Conservation (phyloP, 495 filamentous ascomycete genomes). For the Elasticomyces elasticus region DNA sequence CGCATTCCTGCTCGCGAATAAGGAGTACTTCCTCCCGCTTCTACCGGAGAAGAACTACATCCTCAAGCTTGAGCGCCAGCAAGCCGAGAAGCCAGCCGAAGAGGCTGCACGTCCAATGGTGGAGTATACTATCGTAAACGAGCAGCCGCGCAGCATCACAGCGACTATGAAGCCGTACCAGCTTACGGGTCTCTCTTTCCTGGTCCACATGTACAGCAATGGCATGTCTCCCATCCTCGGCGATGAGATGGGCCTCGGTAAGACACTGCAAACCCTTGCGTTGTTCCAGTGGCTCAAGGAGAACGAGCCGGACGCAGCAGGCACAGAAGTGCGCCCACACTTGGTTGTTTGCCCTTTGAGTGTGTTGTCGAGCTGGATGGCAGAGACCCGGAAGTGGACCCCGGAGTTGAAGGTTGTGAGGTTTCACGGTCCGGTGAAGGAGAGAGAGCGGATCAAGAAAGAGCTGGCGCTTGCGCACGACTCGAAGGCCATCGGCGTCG, state of each 20-base stretch:
- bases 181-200: slow-evolving; percentile 50
- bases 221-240: slow-evolving; percentile 49
- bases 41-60: slow-evolving; percentile 47
- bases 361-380: slow-evolving; percentile 48
- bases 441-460: slow-evolving; percentile 42
- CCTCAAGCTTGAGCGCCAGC: slow-evolving; percentile 30
- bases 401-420: slow-evolving; percentile 45
- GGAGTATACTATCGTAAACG: slow-evolving; percentile 39
- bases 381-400: slow-evolving; percentile 49
- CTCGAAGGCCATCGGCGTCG: slow-evolving; percentile 34
- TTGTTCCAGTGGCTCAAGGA: slow-evolving; percentile 46
- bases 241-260: slow-evolving; percentile 58
- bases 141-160: slow-evolving; percentile 41
- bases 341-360: slow-evolving; percentile 52
- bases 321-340: slow-evolving; percentile 36
- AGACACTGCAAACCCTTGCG: slow-evolving; percentile 50
- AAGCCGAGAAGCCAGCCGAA: slow-evolving; percentile 10
- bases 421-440: slow-evolving; percentile 46
- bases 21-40: slow-evolving; percentile 43
- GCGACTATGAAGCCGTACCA: slow-evolving; percentile 56
- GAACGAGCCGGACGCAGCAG: slow-evolving; percentile 21
- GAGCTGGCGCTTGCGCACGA: slow-evolving; percentile 25
- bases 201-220: slow-evolving; percentile 49
- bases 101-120: slow-evolving; percentile 11
- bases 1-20: slow-evolving; percentile 43